phyloP scores from a whole-genome alignment of 352 stramenopile species.

The Globisporangium spinosum region DNA sequence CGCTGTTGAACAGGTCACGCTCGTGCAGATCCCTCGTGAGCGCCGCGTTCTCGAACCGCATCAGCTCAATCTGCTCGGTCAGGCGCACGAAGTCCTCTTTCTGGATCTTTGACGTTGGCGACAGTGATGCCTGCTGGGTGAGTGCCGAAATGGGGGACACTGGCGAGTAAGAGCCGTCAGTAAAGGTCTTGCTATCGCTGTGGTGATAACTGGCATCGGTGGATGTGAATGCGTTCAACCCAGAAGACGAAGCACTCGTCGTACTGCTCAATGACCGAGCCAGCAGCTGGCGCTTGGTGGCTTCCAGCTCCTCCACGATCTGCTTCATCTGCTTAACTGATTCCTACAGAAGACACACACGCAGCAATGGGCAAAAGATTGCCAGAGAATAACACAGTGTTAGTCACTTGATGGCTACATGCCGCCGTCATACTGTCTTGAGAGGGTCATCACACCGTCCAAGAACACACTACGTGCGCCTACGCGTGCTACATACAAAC shows the following conservation, averaged over 20 bases:
- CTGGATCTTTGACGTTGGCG: not conserved
- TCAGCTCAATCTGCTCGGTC: constrained; percentile 39
- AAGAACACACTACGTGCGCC: not conserved
- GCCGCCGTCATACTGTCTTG: not conserved
- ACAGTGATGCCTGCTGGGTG: not conserved
- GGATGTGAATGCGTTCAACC: not conserved
- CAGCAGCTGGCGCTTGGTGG: constrained; percentile 37
- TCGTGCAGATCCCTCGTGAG: constrained; percentile 37
- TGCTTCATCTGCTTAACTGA: constrained; percentile 52
- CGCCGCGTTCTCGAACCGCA: constrained; percentile 41
- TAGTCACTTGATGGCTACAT: not conserved
- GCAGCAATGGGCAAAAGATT: not conserved
- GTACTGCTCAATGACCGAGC: constrained; percentile 3
- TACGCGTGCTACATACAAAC: not conserved
- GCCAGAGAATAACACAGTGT: not conserved
- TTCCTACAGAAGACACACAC: constrained; percentile 18
- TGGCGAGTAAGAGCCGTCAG: not conserved
- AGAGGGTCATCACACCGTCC: not conserved
- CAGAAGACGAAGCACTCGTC: not conserved
- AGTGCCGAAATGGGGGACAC: not conserved
- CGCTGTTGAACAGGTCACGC: constrained; percentile 46
- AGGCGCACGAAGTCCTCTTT: constrained; percentile 41
- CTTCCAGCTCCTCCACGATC: constrained; percentile 41
- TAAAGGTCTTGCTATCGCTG: not conserved
- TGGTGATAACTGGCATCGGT: not conserved